Evolutionary conservation across 2,329 filamentous ascomycete genomes (phyloP).

Genomic region (Cladosporium sphaerospermum): DNA sequence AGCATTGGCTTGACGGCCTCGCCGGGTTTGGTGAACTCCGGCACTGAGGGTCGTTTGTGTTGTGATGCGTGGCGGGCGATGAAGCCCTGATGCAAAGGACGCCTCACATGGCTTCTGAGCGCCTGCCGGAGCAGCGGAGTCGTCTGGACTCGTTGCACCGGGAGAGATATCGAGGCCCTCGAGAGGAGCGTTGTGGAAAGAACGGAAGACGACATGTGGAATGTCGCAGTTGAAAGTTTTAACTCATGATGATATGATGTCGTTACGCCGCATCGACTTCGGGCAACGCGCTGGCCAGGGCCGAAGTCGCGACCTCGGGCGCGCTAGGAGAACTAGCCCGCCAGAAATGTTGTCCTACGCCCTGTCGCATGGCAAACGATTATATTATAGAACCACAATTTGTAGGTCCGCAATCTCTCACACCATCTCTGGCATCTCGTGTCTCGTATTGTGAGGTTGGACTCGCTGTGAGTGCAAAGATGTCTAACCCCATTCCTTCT

Average conservation of each 20-base stretch:
- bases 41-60: not conserved
- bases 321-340: not conserved
- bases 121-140: not conserved
- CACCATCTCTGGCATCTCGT: not conserved
- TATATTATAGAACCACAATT: not conserved
- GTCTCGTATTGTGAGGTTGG: too few species aligned
- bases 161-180: too few species aligned
- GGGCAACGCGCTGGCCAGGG: too few species aligned
- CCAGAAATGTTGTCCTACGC: not conserved
- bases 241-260: too few species aligned
- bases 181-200: too few species aligned
- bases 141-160: too few species aligned
- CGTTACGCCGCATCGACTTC: too few species aligned
- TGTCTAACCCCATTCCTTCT: slow-evolving; percentile 27
- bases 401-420: not conserved
- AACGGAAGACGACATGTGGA: too few species aligned
- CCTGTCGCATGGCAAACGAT: not conserved
- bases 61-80: not conserved
- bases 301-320: too few species aligned
- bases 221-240: too few species aligned
- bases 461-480: not conserved
- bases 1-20: slow-evolving; percentile 2
- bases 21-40: too few species aligned
- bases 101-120: not conserved
- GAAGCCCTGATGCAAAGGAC: not conserved